Base-by-base conservation (phyloP, 768 basidiomycete species). In the Leccinellum luteum region DNA sequence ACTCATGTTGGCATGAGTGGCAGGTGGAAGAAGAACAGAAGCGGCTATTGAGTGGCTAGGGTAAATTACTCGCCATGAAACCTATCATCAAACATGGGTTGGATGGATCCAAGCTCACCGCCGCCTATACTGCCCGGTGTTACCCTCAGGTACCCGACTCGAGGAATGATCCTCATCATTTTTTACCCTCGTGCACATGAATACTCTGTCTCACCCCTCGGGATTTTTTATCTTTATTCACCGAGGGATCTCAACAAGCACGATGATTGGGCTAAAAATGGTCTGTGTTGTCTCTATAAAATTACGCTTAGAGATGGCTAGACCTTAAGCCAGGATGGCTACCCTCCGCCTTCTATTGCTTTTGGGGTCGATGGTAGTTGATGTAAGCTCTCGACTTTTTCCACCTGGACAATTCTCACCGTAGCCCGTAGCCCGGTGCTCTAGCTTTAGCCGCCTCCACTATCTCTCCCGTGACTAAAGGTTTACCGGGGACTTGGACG, bases 401-500 rank as follows among this genome's bases (percentile, higher is more conserved):
- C 51, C 23, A 28, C 14, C 15, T 21, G 2, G n/a, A 34, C 21
- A 3, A 28, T 4, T 14, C 27, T 57, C 45, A 57, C 17, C 56
- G 1, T 14, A 17, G 25, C 12, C 4, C 19, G 27, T 38, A 57
- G 56, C 54, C 43, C 7, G 34, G 27, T 21, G 35, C 45, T n/a
- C 10, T 25, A 12, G 45, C 45, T 34, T 13, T 47, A 7, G 31
- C 49, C 21, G 8, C 38, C 7, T 8, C 17, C 41, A 17, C 31
- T 2, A 17, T 48, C 4, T 58, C 54, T 7, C 80, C 82, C 0
- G 83, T 87, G 27, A 78, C 75, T 1, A 67, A 65, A 12, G 82
- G 80, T 23, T 80, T 90, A 5, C 82, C 84, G 0, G 69, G 69
- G 5, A 75, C 75, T 25, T 90, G 86, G 84, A 72, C 74, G 0